A percentile compares a stretch with the other conserved stretches of the same genome.
Evolutionary conservation across 78 protist species (phyloP).

Genomic region (Acrasis kona): DNA sequence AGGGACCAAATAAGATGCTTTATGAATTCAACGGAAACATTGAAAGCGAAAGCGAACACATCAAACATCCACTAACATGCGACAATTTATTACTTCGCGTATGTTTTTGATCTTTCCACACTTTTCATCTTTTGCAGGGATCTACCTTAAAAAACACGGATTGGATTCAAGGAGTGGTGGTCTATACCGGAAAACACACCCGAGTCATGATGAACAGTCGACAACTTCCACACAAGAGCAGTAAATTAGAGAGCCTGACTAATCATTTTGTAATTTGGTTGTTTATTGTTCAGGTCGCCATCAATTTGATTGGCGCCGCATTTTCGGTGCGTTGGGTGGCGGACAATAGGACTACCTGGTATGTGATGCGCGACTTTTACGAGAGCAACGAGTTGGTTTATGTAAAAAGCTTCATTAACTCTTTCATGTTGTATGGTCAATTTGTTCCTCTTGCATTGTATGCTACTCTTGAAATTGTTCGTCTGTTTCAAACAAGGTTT

Average conservation of each 20-base stretch:
- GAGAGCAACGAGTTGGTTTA: not conserved
- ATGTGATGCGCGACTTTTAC: not conserved
- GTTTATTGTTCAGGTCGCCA: not conserved
- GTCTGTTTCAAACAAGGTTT: constrained; percentile 44
- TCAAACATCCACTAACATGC: constrained; percentile 1
- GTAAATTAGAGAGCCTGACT: not conserved
- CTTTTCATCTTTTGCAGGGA: too few species aligned
- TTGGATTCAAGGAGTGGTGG: constrained; percentile 25
- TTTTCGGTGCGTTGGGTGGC: not conserved
- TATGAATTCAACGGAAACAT: constrained; percentile 30
- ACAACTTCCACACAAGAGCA: not conserved
- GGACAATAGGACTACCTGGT: not conserved
- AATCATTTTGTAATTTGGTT: not conserved
- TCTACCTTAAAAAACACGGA: constrained; percentile 4
- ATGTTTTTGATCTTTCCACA: too few species aligned
- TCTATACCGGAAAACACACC: constrained; percentile 31
- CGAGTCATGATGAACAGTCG: constrained; percentile 28
- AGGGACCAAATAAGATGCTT: constrained; percentile 35
- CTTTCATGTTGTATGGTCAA: constrained; percentile 76
- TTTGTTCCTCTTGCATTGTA: constrained; percentile 76
- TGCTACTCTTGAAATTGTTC: constrained; percentile 81
- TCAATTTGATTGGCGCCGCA: not conserved
- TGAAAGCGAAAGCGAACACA: not conserved
- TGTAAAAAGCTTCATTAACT: constrained; percentile 30
- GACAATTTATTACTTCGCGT: constrained; percentile 39